Evolutionary conservation across 805 yeast genomes (phyloP).

Genomic region (Myxozyma udenii): DNA sequence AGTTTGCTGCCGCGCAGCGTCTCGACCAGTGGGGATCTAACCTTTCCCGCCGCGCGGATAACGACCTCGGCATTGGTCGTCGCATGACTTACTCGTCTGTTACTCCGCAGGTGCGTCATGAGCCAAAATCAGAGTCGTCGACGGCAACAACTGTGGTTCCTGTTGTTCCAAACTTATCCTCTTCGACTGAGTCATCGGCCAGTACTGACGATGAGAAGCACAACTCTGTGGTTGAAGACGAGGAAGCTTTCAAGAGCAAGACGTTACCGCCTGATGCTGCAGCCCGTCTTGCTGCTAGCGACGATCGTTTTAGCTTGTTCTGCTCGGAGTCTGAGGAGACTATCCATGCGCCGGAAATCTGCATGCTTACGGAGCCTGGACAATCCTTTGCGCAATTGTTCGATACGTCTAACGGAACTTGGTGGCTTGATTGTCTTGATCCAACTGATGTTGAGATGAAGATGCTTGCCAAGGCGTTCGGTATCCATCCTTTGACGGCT

Average conservation of each 20-base stretch:
- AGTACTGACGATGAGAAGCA: constrained; percentile 16
- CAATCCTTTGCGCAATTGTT: constrained; percentile 68
- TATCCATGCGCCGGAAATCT: constrained; percentile 81
- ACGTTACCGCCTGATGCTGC: constrained; percentile 20
- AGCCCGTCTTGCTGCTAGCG: constrained; percentile 21
- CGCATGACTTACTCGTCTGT: constrained; percentile 19
- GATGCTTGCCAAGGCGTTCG: constrained; percentile 85
- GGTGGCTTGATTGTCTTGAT: constrained; percentile 95
- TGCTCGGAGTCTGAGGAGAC: constrained; percentile 81
- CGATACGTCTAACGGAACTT: constrained; percentile 67
- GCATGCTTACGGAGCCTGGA: constrained; percentile 60
- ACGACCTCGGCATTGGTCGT: constrained; percentile 26
- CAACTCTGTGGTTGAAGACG: constrained; percentile 5
- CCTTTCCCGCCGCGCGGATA: constrained; percentile 26
- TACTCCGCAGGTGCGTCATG: background rate
- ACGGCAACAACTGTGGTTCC: constrained; percentile 3
- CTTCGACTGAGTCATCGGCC: background rate
- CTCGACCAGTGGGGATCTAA: constrained; percentile 35
- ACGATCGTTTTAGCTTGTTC: constrained; percentile 77
- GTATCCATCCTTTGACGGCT: constrained; percentile 95
- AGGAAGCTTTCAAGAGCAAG: constrained; percentile 16
- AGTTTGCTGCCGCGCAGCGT: constrained; percentile 46
- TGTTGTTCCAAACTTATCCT: background rate
- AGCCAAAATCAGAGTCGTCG: background rate
- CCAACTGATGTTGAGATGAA: constrained; percentile 96